Percentiles rank a stretch among this genome's conserved stretches.
Conservation (phyloP, 225 moss, liverwort and hornwort genomes). For the Sphagnum contortum region DNA sequence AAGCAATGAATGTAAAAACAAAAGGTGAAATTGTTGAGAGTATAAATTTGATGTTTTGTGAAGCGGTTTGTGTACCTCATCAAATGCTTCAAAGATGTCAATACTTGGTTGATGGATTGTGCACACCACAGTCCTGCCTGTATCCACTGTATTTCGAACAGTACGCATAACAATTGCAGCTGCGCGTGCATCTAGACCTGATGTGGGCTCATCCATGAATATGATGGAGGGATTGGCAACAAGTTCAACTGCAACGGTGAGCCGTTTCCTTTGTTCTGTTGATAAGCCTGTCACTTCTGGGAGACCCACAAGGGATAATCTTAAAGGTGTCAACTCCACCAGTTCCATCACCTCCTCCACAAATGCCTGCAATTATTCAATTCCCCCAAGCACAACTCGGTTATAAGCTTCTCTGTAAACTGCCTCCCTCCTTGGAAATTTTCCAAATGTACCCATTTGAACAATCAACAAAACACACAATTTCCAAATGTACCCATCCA, state of each 20-base stretch:
- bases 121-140: conserved; percentile 70
- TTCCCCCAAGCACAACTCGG: no score
- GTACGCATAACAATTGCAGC: conserved; percentile 64
- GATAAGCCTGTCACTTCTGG: conserved; percentile 72
- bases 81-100: conserved; percentile 40
- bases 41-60: no score
- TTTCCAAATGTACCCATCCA: no score
- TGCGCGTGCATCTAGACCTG: conserved; percentile 44
- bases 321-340: conserved; percentile 40
- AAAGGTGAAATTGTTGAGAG: no score
- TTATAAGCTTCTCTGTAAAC: no score
- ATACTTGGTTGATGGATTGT: conserved; percentile 65
- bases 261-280: conserved; percentile 69
- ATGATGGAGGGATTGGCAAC: conserved; percentile 85
- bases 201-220: conserved; percentile 86
- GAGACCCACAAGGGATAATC: conserved; percentile 57
- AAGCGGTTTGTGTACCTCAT: conserved; percentile 5
- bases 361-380: conserved; percentile 37
- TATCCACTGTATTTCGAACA: conserved; percentile 47
- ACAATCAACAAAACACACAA: no score
- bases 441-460: no score
- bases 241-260: conserved; percentile 76
- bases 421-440: no score
- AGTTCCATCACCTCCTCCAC: conserved; percentile 79
- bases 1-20: no score